Evolutionary conservation across 2,329 filamentous ascomycete genomes (phyloP).

Genomic region (Nothophoma quercina): DNA sequence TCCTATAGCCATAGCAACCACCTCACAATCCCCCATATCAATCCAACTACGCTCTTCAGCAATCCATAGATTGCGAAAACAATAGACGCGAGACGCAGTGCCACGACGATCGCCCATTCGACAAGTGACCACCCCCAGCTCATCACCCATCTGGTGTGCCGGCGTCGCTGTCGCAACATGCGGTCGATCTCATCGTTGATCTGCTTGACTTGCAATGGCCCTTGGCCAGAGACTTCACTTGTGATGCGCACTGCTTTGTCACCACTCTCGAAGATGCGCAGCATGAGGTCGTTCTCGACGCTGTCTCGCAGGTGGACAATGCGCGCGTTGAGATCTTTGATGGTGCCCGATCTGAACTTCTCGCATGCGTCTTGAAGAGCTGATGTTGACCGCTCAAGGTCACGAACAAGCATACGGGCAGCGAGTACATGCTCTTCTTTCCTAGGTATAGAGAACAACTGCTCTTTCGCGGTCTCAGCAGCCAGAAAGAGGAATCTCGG

Average conservation of each 20-base stretch:
- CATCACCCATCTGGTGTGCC: slow-evolving; percentile 77
- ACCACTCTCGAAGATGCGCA: slow-evolving; percentile 70
- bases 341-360: slow-evolving; percentile 57
- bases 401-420: slow-evolving; percentile 58
- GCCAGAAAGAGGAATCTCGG: slow-evolving; percentile 49
- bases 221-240: slow-evolving; percentile 76
- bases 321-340: slow-evolving; percentile 54
- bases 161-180: slow-evolving; percentile 74
- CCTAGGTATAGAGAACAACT: slow-evolving; percentile 56
- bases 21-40: slow-evolving; percentile 65
- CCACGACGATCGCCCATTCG: slow-evolving; percentile 85
- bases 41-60: slow-evolving; percentile 68
- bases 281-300: slow-evolving; percentile 60
- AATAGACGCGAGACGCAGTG: slow-evolving; percentile 96
- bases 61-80: slow-evolving; percentile 79
- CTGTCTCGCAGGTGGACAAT: slow-evolving; percentile 55
- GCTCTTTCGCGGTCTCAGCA: slow-evolving; percentile 53
- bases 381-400: slow-evolving; percentile 55
- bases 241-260: slow-evolving; percentile 83
- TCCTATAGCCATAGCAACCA: slow-evolving; percentile 78
- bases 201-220: slow-evolving; percentile 80
- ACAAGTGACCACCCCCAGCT: slow-evolving; percentile 80
- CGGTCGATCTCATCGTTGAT: slow-evolving; percentile 77
- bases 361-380: slow-evolving; percentile 60
- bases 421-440: slow-evolving; percentile 64